Percentiles rank a stretch among this genome's conserved stretches.
Evolutionary conservation across 345 rosid species (phyloP).

Genomic region (Bruguiera gymnorhiza): DNA sequence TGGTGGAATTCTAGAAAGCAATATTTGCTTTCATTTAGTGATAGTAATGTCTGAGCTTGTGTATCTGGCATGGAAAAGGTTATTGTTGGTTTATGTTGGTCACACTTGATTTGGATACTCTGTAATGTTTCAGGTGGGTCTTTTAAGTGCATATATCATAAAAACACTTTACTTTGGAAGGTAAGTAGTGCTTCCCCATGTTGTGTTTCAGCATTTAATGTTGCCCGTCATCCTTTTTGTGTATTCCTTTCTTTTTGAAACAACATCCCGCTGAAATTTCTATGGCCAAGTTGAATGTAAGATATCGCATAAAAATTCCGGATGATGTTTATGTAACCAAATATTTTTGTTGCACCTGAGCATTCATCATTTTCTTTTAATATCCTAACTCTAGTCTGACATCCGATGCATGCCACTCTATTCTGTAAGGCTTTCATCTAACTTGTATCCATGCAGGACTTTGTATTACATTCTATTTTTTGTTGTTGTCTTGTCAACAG

Average conservation of each 20-base stretch:
- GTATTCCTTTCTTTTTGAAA: neutral
- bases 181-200: conserved; percentile 14
- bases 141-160: conserved; percentile 62
- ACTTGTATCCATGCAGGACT: neutral
- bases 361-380: too few species aligned
- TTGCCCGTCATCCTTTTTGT: neutral
- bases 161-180: conserved; percentile 66
- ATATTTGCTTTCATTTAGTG: too few species aligned
- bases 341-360: too few species aligned
- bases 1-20: too few species aligned
- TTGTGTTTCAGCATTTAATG: neutral
- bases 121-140: conserved; percentile 47
- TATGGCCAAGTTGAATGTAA: neutral
- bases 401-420: neutral
- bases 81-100: neutral
- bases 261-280: neutral
- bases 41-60: too few species aligned
- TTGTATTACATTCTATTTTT: neutral
- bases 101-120: conserved; percentile 4
- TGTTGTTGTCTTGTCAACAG: conserved; percentile 28
- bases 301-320: neutral
- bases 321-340: neutral
- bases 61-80: conserved; percentile 5
- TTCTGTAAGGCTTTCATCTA: neutral
- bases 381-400: too few species aligned